Conservation (phyloP, 306 rosid genomes). For the Pueraria montana region DNA sequence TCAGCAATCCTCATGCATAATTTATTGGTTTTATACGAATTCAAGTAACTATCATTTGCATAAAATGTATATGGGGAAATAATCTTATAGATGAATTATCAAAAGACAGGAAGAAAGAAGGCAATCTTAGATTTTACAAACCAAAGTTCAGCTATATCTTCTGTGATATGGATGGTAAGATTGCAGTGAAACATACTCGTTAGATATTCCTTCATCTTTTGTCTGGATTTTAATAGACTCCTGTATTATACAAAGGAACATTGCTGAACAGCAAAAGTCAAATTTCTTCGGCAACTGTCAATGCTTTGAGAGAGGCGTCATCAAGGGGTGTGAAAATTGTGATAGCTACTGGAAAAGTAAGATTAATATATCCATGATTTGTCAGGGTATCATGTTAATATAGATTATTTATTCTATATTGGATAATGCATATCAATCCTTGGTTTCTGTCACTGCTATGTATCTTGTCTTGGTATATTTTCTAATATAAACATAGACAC, state of each 20-base stretch:
- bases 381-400: conserved; percentile 31
- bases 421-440: conserved; percentile 22
- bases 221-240: conserved; percentile 45
- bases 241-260: conserved; percentile 72
- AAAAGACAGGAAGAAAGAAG: conserved; percentile 96
- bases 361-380: conserved; percentile 41
- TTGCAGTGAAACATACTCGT: conserved; percentile 6
- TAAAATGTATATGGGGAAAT: conserved; percentile 49
- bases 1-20: conserved; percentile 21
- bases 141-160: conserved; percentile 92
- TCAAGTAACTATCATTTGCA: conserved; percentile 31
- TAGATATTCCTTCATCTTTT: conserved; percentile 34
- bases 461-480: conserved; percentile 24
- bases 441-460: conserved; percentile 27
- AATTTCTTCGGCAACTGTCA: conserved; percentile 68
- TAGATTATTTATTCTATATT: conserved; percentile 22
- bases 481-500: conserved; percentile 17
- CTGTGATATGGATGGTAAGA: conserved; percentile 98
- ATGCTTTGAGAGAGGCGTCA: conserved; percentile 82
- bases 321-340: conserved; percentile 92
- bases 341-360: conserved; percentile 97
- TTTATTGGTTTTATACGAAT: conserved; percentile 31
- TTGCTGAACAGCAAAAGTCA: conserved; percentile 87
- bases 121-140: conserved; percentile 78
- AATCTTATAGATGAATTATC: conserved; percentile 72